Percentiles rank a stretch among this genome's conserved stretches.
Evolutionary conservation across 371 early-diverging fungal genomes (phyloP).

Genomic region (Haplosporangium sp.): DNA sequence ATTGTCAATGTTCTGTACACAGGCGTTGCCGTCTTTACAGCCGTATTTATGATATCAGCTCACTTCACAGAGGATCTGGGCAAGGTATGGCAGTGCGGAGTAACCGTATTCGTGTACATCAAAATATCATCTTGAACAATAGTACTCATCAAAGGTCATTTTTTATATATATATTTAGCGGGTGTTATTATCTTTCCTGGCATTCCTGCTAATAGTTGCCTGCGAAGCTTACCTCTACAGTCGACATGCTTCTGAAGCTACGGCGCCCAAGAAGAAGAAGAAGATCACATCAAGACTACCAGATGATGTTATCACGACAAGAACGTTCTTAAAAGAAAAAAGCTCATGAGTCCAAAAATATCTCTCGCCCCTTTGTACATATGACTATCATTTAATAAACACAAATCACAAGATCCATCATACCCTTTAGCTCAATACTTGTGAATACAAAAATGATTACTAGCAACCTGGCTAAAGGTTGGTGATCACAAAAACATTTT

Average conservation of each 20-base stretch:
- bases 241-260: conserved; percentile 26
- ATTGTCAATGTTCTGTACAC: conserved; percentile 53
- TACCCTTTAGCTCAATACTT: not conserved
- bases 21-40: conserved; percentile 44
- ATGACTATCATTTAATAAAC: too few relatives aligned
- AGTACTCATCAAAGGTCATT: not conserved
- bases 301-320: conserved; percentile 22
- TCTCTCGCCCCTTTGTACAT: not conserved
- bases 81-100: conserved; percentile 9
- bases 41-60: conserved; percentile 45
- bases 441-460: not conserved
- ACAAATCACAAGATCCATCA: too few relatives aligned
- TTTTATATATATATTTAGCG: conserved; percentile 23
- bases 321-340: conserved; percentile 22
- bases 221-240: conserved; percentile 47
- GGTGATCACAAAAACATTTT: too few relatives aligned
- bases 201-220: conserved; percentile 43
- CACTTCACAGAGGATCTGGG: conserved; percentile 46
- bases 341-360: not conserved
- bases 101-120: not conserved
- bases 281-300: conserved; percentile 10
- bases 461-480: too few relatives aligned
- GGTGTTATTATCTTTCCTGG: conserved; percentile 34
- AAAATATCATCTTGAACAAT: not conserved
- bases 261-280: conserved; percentile 4